phyloP scores from a whole-genome alignment of 2,329 filamentous ascomycete genomes.

The Colletotrichum chlorophyti region DNA sequence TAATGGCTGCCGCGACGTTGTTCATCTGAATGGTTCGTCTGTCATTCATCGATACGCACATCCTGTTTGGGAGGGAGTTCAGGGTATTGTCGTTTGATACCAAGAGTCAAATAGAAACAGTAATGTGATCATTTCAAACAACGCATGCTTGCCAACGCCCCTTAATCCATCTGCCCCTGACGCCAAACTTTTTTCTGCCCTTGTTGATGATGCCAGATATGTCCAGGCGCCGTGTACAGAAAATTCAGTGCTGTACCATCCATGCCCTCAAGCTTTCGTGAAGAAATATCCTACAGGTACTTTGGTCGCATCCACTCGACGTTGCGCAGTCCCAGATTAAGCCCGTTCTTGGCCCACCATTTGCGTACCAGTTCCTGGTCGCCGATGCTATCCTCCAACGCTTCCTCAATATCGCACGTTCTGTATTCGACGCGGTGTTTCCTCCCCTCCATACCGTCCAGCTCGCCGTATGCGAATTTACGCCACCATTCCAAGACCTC shows the following conservation, averaged over 20 bases:
- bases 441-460: slow-evolving; percentile 60
- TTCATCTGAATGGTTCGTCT: neutral
- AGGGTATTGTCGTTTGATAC: neutral
- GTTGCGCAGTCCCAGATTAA: slow-evolving; percentile 82
- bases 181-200: slow-evolving; percentile 15
- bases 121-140: neutral
- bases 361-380: slow-evolving; percentile 75
- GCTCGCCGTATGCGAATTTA: slow-evolving; percentile 64
- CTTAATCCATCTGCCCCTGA: no score
- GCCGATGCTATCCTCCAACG: slow-evolving; percentile 83
- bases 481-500: slow-evolving; percentile 94
- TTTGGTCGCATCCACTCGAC: slow-evolving; percentile 90
- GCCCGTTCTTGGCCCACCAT: slow-evolving; percentile 89
- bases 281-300: slow-evolving; percentile 57
- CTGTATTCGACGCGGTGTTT: slow-evolving; percentile 85
- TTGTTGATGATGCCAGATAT: neutral
- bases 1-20: slow-evolving; percentile 3
- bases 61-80: neutral
- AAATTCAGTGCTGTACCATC: neutral
- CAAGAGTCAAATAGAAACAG: neutral
- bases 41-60: no score
- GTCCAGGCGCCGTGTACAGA: slow-evolving; percentile 2
- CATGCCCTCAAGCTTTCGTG: slow-evolving; percentile 1
- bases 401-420: slow-evolving; percentile 94
- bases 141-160: no score